Evolutionary conservation across 768 basidiomycete genomes (phyloP), one percentile per base, ranked within the genome.

Genomic region (Tylopilus subfusipes): DNA sequence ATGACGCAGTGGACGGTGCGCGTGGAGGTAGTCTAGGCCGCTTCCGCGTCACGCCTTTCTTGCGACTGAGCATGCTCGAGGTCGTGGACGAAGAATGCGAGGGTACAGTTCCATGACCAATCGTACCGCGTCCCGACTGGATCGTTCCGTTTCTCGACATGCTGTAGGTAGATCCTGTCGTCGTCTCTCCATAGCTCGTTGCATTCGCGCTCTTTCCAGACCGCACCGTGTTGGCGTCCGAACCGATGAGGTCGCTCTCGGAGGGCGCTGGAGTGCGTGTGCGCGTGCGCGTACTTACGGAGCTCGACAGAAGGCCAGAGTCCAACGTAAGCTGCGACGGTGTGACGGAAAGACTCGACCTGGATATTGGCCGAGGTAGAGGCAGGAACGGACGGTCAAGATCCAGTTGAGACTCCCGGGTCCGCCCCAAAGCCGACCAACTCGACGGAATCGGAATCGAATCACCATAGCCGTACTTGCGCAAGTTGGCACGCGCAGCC

Each of bases 1-100:
- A 68, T 9, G 67, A 69, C 5, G 69, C 61, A 2, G 57, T 68
- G 3, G 69, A 71, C 9, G 63, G 54, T 18, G 52, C 60, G 10
- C 67, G 69, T 13, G 50, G 29, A 12, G 57, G 59, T 8, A 44
- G 56, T 44, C 42, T 53, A 4, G 68, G 67, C 24, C 60, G 60
- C 50, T 58, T 67, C 36, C 60, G 58, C 45, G 40, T 46, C 7
- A 62, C 52, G 2, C 63, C 65, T 36, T 58, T 65, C 36, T 58
- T 66, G 42, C 60, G 66, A 29, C 44, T 52, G 33, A 66, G 54
- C 63, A 49, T 51, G 9, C 61, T 60, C 50, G 58, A 57, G 1
- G 56, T 49, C 36, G 57, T 49, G 10, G 62, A 56, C n/a, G 46
- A 51, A n/a, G 38, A 11, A 21, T 31, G 53, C 38, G 48, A 39